A percentile compares a stretch with the other conserved stretches of the same genome.
These are phyloP conservation scores for Madurella mycetomatis DNA, from an alignment of 2,329 filamentous ascomycete species.

Conservation along the genomic window DNA sequence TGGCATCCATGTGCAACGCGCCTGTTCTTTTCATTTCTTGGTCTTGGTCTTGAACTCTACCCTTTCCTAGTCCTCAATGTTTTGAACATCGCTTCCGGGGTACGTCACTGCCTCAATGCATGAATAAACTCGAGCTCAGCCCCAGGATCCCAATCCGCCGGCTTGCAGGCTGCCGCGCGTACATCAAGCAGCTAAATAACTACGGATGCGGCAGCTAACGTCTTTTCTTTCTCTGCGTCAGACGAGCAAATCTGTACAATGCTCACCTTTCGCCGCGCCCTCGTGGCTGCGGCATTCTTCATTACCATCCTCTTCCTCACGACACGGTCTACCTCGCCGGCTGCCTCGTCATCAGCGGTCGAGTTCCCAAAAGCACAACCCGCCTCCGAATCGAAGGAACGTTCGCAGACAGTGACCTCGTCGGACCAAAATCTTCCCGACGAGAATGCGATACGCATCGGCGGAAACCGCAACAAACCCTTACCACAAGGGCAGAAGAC, in stretches of 20 bases:
- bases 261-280: slow-evolving; percentile 73
- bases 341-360: slow-evolving; percentile 33
- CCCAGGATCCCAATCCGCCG: not conserved
- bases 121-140: not conserved
- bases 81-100: not conserved
- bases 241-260: slow-evolving; percentile 43
- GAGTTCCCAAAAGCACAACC: slow-evolving; percentile 24
- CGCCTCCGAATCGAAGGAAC: slow-evolving; percentile 21
- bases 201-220: not conserved
- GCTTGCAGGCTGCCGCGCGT: not conserved
- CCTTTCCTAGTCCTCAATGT: not conserved
- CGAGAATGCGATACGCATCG: slow-evolving; percentile 11
- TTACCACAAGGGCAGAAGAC: slow-evolving; percentile 48
- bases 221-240: slow-evolving; percentile 1
- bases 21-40: not conserved
- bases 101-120: not conserved
- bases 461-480: slow-evolving; percentile 19
- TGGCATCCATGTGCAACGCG: not conserved
- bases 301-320: slow-evolving; percentile 67
- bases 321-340: slow-evolving; percentile 45
- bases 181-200: not conserved
- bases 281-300: slow-evolving; percentile 66
- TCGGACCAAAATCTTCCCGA: slow-evolving; percentile 6
- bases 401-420: slow-evolving; percentile 22
- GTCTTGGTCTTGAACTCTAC: not conserved